Base-by-base conservation (phyloP, 2,329 filamentous ascomycete genomes). In the Corinectria fuckeliana region DNA sequence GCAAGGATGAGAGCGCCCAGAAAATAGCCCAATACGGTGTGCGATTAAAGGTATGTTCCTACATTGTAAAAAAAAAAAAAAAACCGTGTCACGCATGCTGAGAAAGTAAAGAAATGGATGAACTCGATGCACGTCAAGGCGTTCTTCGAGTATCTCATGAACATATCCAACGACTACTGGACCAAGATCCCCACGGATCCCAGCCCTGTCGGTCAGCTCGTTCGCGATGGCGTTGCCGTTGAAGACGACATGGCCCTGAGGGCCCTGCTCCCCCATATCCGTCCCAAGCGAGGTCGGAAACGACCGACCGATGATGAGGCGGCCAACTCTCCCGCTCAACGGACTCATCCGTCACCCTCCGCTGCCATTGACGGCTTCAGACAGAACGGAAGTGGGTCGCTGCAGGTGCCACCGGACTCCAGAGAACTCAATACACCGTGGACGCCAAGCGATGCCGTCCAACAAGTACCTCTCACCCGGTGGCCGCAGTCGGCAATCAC, bases 21-120 rank as follows among this genome's bases (percentile, higher is more conserved):
- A 97, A 97, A 75, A 90, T 97, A 58, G 92, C 96, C 74, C 93
- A 97, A 74, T 97, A 97, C 80, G 92, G 92, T 41, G 93, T 97
- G 45, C 86, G 93, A 58, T 79, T 97, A 57, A 97, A 97, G 86
- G 91, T 93, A 60, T 61, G 66, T 50, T 39, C 30, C 18, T 25
- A 28, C 44, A 11, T 48, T 38, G 25, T 25, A 5, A 48, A 36
- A n/a, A 14, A 28, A 4, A 23, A 25, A 5, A 48, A 36, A n/a
- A 14, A 28, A 4, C 8, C 26, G 8, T 13, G 42, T 20, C 42
- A 51, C 21, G 32, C n/a, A 52, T 41, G 26, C 55, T 63, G 56
- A 66, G 36, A 10, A 4, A 44, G n/a, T 45, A 36, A 69, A 91
- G 91, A 89, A 94, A 72, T 97, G 93, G 93, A 95, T 97, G 91